Evolutionary conservation across 2,329 filamentous ascomycete species (phyloP).

Genomic region (Penicillium oxalicum): DNA sequence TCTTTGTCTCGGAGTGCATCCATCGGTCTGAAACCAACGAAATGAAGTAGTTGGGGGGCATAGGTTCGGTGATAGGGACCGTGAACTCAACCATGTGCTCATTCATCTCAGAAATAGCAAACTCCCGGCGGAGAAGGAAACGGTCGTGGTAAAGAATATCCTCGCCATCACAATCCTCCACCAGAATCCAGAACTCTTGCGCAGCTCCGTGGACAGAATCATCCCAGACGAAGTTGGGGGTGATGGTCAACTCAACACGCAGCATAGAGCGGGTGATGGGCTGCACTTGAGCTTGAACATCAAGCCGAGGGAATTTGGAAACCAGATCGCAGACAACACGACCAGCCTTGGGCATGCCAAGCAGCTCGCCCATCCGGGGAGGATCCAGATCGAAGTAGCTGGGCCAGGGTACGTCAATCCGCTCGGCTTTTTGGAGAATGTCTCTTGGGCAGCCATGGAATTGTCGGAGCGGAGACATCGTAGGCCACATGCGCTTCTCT

Average conservation of each 20-base stretch:
- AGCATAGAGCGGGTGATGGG: constrained; percentile 93
- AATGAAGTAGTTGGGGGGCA: constrained; percentile 98
- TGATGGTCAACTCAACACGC: constrained; percentile 81
- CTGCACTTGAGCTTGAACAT: constrained; percentile 88
- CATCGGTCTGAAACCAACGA: constrained; percentile 90
- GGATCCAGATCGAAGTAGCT: constrained; percentile 96
- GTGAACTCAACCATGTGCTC: constrained; percentile 96
- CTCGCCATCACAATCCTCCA: constrained; percentile 96
- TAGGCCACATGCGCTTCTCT: constrained; percentile 99
- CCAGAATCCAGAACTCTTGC: constrained; percentile 94
- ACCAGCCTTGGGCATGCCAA: constrained; percentile 84
- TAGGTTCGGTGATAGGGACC: constrained; percentile 91
- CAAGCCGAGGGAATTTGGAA: constrained; percentile 85
- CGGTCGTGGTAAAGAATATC: constrained; percentile 93
- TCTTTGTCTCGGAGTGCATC: constrained; percentile 95
- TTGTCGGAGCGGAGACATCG: constrained; percentile 91
- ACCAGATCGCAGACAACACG: constrained; percentile 79
- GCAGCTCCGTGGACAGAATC: constrained; percentile 78
- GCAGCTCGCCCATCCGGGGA: constrained; percentile 88
- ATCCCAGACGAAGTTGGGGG: constrained; percentile 95
- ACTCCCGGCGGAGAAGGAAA: constrained; percentile 85
- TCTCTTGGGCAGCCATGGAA: constrained; percentile 78
- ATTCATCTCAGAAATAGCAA: constrained; percentile 75
- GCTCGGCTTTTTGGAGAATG: constrained; percentile 84
- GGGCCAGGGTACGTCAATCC: constrained; percentile 87